Conservation (phyloP, 306 rosid species). For the Echinosophora koreensis region DNA sequence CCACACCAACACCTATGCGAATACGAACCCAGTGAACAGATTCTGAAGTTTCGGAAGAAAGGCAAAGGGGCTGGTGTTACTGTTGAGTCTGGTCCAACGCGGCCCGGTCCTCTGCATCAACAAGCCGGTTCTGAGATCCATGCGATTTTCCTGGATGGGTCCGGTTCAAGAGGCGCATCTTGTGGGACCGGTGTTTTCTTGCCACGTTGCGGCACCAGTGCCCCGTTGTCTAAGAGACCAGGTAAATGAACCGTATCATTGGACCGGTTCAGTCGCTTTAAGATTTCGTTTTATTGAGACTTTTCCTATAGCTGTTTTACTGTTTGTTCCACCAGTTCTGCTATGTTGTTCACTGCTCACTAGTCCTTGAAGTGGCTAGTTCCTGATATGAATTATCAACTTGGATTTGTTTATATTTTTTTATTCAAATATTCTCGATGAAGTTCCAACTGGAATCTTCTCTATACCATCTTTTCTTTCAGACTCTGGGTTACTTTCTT, state of each 20-base stretch:
- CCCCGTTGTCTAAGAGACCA: slow-evolving; percentile 34
- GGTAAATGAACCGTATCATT: slow-evolving; percentile 33
- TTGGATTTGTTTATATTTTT: slow-evolving; percentile 2
- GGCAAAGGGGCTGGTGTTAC: slow-evolving; percentile 28
- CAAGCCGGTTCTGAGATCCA: slow-evolving; percentile 49
- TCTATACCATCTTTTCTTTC: no score
- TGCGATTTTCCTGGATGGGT: slow-evolving; percentile 43
- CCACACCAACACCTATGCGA: slow-evolving; percentile 6
- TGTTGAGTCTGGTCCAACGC: slow-evolving; percentile 1
- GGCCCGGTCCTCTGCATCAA: slow-evolving; percentile 18
- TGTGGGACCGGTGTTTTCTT: slow-evolving; percentile 91
- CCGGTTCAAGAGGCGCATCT: slow-evolving; percentile 50
- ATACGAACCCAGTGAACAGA: neutral
- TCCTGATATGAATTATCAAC: neutral
- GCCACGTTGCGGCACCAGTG: slow-evolving; percentile 52
- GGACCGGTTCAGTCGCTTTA: neutral
- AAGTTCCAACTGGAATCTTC: slow-evolving; percentile 2
- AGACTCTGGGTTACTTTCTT: no score
- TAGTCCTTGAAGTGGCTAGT: no score
- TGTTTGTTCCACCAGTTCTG: no score
- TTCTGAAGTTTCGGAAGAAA: slow-evolving; percentile 42
- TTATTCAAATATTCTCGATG: slow-evolving; percentile 11
- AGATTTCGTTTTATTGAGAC: no score
- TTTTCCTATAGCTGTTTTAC: no score
- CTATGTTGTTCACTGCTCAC: no score